Evolutionary conservation across 495 filamentous ascomycete genomes (phyloP), one percentile per base, ranked within the genome.

Genomic region (Lasiosphaeria hispida): DNA sequence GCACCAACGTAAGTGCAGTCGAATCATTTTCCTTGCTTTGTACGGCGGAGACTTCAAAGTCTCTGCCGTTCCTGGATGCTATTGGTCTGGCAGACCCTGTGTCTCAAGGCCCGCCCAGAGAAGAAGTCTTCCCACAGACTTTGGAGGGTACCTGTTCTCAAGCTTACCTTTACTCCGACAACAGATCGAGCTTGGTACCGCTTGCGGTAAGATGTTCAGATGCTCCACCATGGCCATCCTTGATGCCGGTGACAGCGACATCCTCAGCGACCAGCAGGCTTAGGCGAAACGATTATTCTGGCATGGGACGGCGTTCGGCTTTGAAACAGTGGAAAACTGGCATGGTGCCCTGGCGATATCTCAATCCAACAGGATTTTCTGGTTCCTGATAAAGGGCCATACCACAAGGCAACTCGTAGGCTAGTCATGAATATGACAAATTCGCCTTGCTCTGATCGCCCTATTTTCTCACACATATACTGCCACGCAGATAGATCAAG

Each of bases 191-290:
- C 82, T 98, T 55, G 94, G 94, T 60, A 96, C 91, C 66, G 90
- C 92, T 54, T 75, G 73, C 67, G 66, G 67, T 36, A 73, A 73
- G 66, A 68, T 73, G 63, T 73, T 72, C 83, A 77, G 86, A 56
- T 96, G 91, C 83, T 88, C 87, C 52, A 95, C 91, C 71, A 95
- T 97, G 91, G 86, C 92, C 59, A 86, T 97, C 73, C 77, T 97
- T 42, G 92, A 97, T 78, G 92, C 91, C 75, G 94, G 94, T 88
- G 94, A 97, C 85, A 94, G 89, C 54, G 93, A 98, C 79, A 97
- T 97, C 76, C 83, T 98, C 66, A 83, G 75, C 77, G 83, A 87
- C 67, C 79, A 81, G 69, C 75, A 82, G 64, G 75, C 81, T 66
- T 88, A 87, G 69, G 57, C 56, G 55, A 65, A 49, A 39, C 59